Evolutionary conservation across 2,329 filamentous ascomycete species (phyloP).

Genomic region (Neopestalotiopsis clavispora): DNA sequence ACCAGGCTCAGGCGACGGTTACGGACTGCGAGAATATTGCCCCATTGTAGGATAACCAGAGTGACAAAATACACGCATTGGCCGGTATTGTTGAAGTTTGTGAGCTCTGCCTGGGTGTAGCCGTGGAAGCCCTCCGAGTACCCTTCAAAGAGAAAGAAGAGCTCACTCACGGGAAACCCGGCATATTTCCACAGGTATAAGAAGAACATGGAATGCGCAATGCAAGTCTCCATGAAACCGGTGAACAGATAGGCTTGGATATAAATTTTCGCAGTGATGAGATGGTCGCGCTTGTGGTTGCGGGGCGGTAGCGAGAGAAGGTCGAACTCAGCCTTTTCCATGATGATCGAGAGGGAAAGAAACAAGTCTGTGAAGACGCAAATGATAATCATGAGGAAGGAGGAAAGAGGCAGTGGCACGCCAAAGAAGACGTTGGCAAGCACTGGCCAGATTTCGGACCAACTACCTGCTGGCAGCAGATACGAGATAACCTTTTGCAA

Average conservation of each 20-base stretch:
- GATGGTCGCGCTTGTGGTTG: constrained; percentile 53
- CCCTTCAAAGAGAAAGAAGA: constrained; percentile 55
- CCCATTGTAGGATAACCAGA: constrained; percentile 58
- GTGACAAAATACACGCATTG: constrained; percentile 61
- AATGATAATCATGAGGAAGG: constrained; percentile 64
- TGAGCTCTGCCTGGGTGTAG: constrained; percentile 49
- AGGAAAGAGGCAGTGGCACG: constrained; percentile 53
- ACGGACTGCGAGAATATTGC: constrained; percentile 55
- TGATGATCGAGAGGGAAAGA: constrained; percentile 54
- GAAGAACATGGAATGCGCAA: constrained; percentile 59
- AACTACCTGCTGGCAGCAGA: constrained; percentile 56
- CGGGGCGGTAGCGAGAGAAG: constrained; percentile 55
- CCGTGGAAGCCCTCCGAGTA: constrained; percentile 55
- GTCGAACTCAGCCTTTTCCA: constrained; percentile 61
- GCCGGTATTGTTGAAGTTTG: constrained; percentile 52
- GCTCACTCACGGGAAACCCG: constrained; percentile 49
- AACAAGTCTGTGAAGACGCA: constrained; percentile 62
- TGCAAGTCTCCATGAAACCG: constrained; percentile 55
- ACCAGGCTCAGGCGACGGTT: constrained; percentile 57
- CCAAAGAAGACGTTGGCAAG: constrained; percentile 61
- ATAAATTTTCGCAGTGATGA: constrained; percentile 45
- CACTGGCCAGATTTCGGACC: constrained; percentile 63
- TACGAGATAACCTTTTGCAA: constrained; percentile 48
- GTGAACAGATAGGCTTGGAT: constrained; percentile 57
- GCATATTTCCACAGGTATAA: constrained; percentile 54